Conservation (phyloP, 1,284 basidiomycete species). For the Ceratobasidium sp. region DNA sequence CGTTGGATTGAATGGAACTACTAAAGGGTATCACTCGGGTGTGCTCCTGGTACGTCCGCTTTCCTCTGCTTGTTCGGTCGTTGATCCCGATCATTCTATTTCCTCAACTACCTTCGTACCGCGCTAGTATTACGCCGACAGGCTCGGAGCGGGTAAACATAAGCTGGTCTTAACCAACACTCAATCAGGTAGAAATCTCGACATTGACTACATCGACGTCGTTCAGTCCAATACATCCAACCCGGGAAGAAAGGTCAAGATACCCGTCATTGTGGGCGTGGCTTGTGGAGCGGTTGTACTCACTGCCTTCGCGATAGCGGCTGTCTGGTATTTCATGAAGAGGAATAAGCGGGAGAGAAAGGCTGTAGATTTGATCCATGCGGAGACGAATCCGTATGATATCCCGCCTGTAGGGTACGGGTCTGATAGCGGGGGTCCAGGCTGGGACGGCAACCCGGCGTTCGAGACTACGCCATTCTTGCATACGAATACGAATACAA, state of each 20-base stretch:
- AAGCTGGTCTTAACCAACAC: slow-evolving; percentile 33
- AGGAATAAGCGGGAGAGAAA: neutral
- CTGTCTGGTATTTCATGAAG: slow-evolving; percentile 20
- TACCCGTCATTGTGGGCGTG: slow-evolving; percentile 15
- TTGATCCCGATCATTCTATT: neutral
- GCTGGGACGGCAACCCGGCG: slow-evolving; percentile 29
- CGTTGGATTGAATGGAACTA: slow-evolving; percentile 10
- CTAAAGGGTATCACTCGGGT: slow-evolving; percentile 5
- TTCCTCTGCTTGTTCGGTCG: neutral
- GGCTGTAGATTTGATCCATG: slow-evolving; percentile 9
- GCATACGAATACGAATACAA: too few relatives aligned
- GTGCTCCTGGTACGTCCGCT: slow-evolving; percentile 16
- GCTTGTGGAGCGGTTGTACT: slow-evolving; percentile 26
- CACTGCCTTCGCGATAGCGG: slow-evolving; percentile 8
- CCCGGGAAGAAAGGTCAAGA: slow-evolving; percentile 10
- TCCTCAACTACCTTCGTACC: neutral
- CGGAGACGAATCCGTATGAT: slow-evolving; percentile 20
- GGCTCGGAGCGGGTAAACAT: slow-evolving; percentile 35
- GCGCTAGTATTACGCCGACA: slow-evolving; percentile 43
- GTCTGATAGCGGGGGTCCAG: slow-evolving; percentile 12
- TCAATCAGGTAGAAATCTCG: slow-evolving; percentile 9
- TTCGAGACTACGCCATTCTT: neutral
- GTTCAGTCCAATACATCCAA: slow-evolving; percentile 20
- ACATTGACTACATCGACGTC: slow-evolving; percentile 37
- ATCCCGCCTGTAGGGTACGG: slow-evolving; percentile 27